Percentiles rank a stretch among this genome's conserved stretches.
These are phyloP conservation scores for Eucalyptus tenuipes DNA, from an alignment of 345 rosid genomes.

Conservation along the genomic window DNA sequence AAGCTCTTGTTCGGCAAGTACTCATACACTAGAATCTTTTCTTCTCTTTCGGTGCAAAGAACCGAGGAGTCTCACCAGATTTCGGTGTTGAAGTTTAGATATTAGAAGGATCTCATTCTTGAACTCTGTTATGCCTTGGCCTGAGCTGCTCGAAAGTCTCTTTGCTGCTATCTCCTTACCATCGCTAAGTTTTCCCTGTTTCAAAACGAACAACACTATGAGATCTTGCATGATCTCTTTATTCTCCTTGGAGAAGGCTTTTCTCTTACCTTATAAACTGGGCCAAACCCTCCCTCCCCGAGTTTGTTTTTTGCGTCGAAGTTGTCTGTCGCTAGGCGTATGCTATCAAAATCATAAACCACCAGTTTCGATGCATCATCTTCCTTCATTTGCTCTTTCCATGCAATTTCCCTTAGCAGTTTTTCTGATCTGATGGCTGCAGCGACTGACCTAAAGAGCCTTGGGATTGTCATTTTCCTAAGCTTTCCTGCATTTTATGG, in stretches of 20 bases:
- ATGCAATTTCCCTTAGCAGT: background rate
- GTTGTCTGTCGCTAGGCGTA: background rate
- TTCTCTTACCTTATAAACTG: background rate
- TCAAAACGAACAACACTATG: background rate
- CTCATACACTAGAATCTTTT: constrained; percentile 46
- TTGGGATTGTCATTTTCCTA: background rate
- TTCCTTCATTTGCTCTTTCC: background rate
- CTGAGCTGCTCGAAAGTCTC: constrained; percentile 39
- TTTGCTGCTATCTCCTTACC: constrained; percentile 53
- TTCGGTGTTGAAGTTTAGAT: constrained; percentile 49
- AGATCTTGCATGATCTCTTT: background rate
- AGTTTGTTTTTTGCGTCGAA: background rate
- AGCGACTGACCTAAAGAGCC: background rate
- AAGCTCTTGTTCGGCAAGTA: constrained; percentile 19
- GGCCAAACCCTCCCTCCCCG: constrained; percentile 1
- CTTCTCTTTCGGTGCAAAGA: constrained; percentile 47
- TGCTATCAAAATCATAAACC: background rate
- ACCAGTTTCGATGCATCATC: background rate
- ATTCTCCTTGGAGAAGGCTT: no score
- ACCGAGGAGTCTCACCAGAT: constrained; percentile 47
- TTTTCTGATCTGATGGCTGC: background rate
- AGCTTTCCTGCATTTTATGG: background rate
- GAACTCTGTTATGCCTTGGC: constrained; percentile 52
- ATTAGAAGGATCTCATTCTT: constrained; percentile 47
- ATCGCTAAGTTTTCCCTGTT: constrained; percentile 32